Evolutionary conservation across 2,329 filamentous ascomycete genomes (phyloP).

Genomic region (Fusarium circinatum): DNA sequence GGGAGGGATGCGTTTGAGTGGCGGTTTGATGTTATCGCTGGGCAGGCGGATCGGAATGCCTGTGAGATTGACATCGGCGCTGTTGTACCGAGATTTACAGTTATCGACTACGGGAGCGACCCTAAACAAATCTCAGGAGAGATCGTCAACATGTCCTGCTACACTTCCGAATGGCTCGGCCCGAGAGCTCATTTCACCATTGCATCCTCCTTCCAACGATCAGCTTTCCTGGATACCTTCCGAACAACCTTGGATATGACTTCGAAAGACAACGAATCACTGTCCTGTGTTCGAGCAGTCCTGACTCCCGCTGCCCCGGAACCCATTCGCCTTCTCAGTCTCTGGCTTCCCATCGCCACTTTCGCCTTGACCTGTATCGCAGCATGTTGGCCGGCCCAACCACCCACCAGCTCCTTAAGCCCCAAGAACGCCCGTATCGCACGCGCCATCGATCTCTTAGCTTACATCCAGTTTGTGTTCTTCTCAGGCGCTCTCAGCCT

Average conservation of each 20-base stretch:
- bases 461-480: constrained; percentile 80
- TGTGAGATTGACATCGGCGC: not conserved
- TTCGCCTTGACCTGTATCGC: not conserved
- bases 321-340: constrained; percentile 1
- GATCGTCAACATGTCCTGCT: constrained; percentile 18
- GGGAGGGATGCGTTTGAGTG: not conserved
- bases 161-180: not conserved
- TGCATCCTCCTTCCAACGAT: not conserved
- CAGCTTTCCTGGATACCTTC: constrained; percentile 17
- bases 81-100: not conserved
- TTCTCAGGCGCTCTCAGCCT: constrained; percentile 75
- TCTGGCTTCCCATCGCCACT: constrained; percentile 17
- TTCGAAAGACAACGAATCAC: not conserved
- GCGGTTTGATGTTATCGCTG: not conserved
- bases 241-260: constrained; percentile 5
- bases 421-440: not conserved
- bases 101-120: not conserved
- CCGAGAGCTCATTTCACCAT: constrained; percentile 13
- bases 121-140: not conserved
- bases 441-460: constrained; percentile 64
- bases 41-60: not conserved
- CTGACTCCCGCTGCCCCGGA: constrained; percentile 7
- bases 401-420: no score
- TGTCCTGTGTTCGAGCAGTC: not conserved
- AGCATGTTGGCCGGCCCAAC: constrained; percentile 5